A percentile compares a stretch with the other conserved stretches of the same genome.
phyloP scores from a whole-genome alignment of 139 green algal species.

The Chlorella sp. region DNA sequence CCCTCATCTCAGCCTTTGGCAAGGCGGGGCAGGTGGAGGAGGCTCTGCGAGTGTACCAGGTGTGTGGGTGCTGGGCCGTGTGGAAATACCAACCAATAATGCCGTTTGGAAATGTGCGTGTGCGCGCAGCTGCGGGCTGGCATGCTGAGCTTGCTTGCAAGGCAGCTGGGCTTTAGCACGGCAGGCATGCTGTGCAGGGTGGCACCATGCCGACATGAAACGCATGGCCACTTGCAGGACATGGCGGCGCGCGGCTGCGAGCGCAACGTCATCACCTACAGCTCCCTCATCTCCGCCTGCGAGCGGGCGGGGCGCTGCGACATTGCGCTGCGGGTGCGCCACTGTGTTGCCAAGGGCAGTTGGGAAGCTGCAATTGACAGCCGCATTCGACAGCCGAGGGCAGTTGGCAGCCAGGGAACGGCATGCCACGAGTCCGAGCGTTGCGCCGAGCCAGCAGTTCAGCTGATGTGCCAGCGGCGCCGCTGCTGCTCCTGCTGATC shows the following conservation, averaged over 20 bases:
- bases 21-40: slow-evolving; percentile 61
- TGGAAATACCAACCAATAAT: too few species aligned
- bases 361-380: too few species aligned
- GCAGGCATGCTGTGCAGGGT: neutral
- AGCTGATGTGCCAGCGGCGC: too few species aligned
- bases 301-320: slow-evolving; percentile 41
- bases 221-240: slow-evolving; percentile 36
- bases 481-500: too few species aligned
- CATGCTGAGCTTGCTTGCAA: neutral
- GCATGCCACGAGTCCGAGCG: too few species aligned
- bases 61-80: neutral
- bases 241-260: slow-evolving; percentile 73
- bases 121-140: too few species aligned
- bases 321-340: slow-evolving; percentile 28
- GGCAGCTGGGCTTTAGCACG: neutral
- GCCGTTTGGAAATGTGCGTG: too few species aligned
- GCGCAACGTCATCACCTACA: slow-evolving; percentile 87
- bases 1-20: slow-evolving; percentile 78
- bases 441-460: too few species aligned
- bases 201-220: neutral
- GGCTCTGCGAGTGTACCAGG: slow-evolving; percentile 64
- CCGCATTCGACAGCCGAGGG: too few species aligned
- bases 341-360: too few species aligned
- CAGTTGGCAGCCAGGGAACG: too few species aligned
- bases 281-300: slow-evolving; percentile 78